These are phyloP conservation scores for Melastoma candidum DNA, from an alignment of 441 rosid species.

Conservation along the genomic window DNA sequence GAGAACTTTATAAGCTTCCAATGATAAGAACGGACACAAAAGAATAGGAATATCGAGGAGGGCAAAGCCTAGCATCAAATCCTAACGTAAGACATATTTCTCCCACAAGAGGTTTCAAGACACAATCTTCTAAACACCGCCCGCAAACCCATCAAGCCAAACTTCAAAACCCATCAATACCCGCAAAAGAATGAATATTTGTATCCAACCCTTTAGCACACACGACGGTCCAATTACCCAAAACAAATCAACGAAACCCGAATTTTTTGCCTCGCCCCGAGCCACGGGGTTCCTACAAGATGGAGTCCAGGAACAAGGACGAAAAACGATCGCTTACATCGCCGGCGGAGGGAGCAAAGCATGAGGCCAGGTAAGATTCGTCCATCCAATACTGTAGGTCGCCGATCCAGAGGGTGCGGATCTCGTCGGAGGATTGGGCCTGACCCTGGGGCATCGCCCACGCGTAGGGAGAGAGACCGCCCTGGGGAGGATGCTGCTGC, in stretches of 20 bases:
- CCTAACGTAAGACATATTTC: too few species aligned
- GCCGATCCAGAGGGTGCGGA: conserved; percentile 21
- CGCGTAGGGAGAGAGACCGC: background rate
- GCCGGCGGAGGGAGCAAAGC: conserved; percentile 13
- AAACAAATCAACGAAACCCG: too few species aligned
- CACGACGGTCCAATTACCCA: too few species aligned
- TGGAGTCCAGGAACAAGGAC: background rate
- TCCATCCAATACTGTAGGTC: conserved; percentile 23
- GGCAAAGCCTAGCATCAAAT: too few species aligned
- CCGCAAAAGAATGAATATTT: too few species aligned
- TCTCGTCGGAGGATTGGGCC: conserved; percentile 8
- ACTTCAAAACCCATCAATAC: too few species aligned
- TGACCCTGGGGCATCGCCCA: conserved; percentile 3
- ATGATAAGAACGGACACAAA: background rate
- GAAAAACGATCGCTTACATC: conserved; percentile 2
- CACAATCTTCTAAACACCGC: too few species aligned
- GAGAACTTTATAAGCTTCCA: background rate
- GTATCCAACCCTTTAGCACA: too few species aligned
- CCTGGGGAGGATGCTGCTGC: conserved; percentile 1
- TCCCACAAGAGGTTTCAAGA: too few species aligned
- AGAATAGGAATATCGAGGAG: too few species aligned
- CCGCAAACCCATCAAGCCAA: too few species aligned
- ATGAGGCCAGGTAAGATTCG: conserved; percentile 13
- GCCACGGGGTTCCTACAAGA: background rate
- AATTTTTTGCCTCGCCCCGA: too few species aligned